These are phyloP conservation scores for Eucalyptus polyanthemos DNA, from an alignment of 345 rosid species.

Conservation along the genomic window DNA sequence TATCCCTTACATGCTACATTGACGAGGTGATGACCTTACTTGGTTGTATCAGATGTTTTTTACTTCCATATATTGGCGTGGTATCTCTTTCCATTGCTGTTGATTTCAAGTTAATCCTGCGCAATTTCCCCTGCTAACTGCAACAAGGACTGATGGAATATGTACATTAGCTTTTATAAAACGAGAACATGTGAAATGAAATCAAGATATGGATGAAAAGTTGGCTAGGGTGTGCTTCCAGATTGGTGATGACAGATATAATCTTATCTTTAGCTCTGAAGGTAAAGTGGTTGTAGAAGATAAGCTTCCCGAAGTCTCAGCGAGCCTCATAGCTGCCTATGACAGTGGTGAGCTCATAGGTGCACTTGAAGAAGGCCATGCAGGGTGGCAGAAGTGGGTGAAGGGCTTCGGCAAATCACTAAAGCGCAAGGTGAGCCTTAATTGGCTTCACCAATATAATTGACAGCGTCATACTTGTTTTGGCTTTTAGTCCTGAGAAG, in stretches of 20 bases:
- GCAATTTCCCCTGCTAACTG: neutral
- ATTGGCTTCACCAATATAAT: neutral
- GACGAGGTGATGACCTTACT: slow-evolving; percentile 33
- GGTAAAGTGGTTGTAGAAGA: slow-evolving; percentile 56
- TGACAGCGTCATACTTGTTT: neutral
- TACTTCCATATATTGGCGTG: neutral
- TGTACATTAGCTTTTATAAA: neutral
- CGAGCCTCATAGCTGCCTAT: slow-evolving; percentile 61
- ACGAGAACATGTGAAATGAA: neutral
- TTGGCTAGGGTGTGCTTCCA: neutral
- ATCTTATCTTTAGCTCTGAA: slow-evolving; percentile 31
- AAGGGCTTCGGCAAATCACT: slow-evolving; percentile 69
- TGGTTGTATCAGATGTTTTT: neutral
- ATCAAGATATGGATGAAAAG: neutral
- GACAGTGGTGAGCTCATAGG: slow-evolving; percentile 63
- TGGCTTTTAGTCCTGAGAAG: neutral
- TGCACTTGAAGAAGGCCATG: slow-evolving; percentile 65
- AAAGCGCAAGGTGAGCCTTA: slow-evolving; percentile 61
- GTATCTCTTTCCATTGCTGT: neutral
- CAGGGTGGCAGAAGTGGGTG: slow-evolving; percentile 93
- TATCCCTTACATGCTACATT: slow-evolving; percentile 70
- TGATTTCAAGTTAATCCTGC: neutral
- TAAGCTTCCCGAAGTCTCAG: slow-evolving; percentile 66
- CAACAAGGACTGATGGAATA: neutral
- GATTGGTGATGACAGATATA: neutral